phyloP scores from a whole-genome alignment of 2,329 filamentous ascomycete species.

The Fusarium burgessii region DNA sequence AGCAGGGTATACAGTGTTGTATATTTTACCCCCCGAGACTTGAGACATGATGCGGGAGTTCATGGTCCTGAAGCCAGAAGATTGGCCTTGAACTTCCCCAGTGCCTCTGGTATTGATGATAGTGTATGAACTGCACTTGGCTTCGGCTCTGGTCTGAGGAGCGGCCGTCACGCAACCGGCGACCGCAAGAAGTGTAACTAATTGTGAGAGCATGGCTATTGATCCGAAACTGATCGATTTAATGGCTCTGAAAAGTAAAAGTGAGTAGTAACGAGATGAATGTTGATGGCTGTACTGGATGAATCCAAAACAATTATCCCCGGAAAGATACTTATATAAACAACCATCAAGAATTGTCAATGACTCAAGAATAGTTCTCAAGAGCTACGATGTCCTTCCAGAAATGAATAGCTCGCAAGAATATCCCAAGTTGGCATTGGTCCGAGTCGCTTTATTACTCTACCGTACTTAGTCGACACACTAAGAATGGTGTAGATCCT shows the following conservation, averaged over 20 bases:
- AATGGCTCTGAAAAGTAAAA: too few species aligned
- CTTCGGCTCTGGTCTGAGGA: not conserved
- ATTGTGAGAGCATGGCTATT: not conserved
- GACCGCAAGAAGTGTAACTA: slow-evolving; percentile 1
- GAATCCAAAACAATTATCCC: not conserved
- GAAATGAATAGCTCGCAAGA: not conserved
- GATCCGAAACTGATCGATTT: not conserved
- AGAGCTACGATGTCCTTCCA: not conserved
- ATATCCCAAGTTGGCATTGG: not conserved
- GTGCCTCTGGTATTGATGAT: slow-evolving; percentile 29
- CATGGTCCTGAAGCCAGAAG: slow-evolving; percentile 21
- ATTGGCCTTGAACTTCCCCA: slow-evolving; percentile 3
- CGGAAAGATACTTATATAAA: not conserved
- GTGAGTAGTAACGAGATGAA: not conserved
- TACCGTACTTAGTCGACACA: not conserved
- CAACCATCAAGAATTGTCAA: too few species aligned
- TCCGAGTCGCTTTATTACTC: accelerated
- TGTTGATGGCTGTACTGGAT: too few species aligned
- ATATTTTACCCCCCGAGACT: slow-evolving; percentile 10
- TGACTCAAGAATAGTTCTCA: too few species aligned
- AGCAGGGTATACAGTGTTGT: slow-evolving; percentile 27
- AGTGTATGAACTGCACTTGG: slow-evolving; percentile 15
- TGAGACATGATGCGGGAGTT: slow-evolving; percentile 13
- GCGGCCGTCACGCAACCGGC: not conserved
- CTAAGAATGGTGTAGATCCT: not conserved